A percentile compares a stretch with the other conserved stretches of the same genome.
phyloP scores from a whole-genome alignment of 2,329 filamentous ascomycete species.

The Pestalotiopsis sp. region DNA sequence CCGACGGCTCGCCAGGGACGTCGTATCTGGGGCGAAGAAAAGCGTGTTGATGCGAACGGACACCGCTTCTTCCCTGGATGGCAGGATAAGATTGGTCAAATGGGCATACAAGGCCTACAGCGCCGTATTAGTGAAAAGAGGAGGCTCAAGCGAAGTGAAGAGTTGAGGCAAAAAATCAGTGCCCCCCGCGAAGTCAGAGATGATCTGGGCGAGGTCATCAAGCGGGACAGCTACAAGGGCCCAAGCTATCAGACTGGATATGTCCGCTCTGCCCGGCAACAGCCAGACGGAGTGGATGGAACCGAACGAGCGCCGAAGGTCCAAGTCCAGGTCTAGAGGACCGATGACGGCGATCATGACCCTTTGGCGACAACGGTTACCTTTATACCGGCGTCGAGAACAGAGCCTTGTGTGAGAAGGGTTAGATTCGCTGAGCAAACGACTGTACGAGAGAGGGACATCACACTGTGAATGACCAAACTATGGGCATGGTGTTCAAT shows the following conservation, averaged over 20 bases:
- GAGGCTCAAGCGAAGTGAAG: conserved; percentile 60
- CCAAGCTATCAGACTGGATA: conserved; percentile 30
- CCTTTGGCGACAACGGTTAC: neutral
- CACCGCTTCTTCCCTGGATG: conserved; percentile 37
- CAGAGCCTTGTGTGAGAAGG: conserved; percentile 2
- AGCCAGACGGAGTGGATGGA: neutral
- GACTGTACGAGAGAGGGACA: neutral
- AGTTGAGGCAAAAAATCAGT: conserved; percentile 63
- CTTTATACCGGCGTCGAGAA: conserved; percentile 1
- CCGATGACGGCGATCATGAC: neutral
- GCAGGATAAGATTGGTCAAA: conserved; percentile 52
- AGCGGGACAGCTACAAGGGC: conserved; percentile 43
- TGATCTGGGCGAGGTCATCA: conserved; percentile 59
- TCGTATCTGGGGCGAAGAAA: conserved; percentile 31
- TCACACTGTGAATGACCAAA: neutral
- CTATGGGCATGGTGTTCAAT: neutral
- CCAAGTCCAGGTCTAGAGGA: conserved; percentile 15
- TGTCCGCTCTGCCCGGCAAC: neutral
- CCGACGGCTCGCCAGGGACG: conserved; percentile 27
- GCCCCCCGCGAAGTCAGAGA: conserved; percentile 60
- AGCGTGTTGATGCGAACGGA: conserved; percentile 32
- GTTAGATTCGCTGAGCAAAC: neutral
- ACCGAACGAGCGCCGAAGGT: conserved; percentile 12
- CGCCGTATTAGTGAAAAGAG: conserved; percentile 59
- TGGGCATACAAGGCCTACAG: conserved; percentile 52